Evolutionary conservation across 495 filamentous ascomycete species (phyloP).

Genomic region (Thermothielavioides terrestris): DNA sequence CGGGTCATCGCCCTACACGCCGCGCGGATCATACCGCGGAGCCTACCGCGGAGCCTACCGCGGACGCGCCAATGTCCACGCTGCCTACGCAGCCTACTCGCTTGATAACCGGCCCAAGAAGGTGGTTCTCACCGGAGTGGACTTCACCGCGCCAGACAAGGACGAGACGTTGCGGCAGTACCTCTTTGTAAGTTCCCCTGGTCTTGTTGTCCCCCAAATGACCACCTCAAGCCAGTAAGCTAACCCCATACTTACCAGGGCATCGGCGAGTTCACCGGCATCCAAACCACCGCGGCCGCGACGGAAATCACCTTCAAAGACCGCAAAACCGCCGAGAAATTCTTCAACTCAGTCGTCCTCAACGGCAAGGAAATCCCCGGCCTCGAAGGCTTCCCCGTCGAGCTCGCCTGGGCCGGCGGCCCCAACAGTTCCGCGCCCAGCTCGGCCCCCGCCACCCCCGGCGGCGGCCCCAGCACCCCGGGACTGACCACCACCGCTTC

Average conservation of each 20-base stretch:
- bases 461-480: neutral
- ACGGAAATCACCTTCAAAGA: constrained; percentile 77
- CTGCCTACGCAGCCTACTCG: constrained; percentile 57
- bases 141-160: constrained; percentile 54
- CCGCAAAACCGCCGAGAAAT: constrained; percentile 79
- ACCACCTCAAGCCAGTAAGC: constrained; percentile 15
- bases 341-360: constrained; percentile 54
- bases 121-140: constrained; percentile 62
- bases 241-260: constrained; percentile 43
- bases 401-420: constrained; percentile 62
- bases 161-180: constrained; percentile 82
- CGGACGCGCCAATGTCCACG: constrained; percentile 49
- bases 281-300: constrained; percentile 54
- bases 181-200: constrained; percentile 59
- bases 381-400: constrained; percentile 57
- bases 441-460: constrained; percentile 5
- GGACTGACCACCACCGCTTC: no score
- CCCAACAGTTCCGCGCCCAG: constrained; percentile 30
- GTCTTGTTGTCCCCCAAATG: no score
- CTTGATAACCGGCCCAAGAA: constrained; percentile 82
- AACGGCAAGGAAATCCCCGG: constrained; percentile 55
- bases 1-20: constrained; percentile 30
- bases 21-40: constrained; percentile 38
- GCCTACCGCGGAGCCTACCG: constrained; percentile 45
- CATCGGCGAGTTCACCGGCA: constrained; percentile 71